These are phyloP conservation scores for Trematosphaeria pertusa DNA, from an alignment of 2,329 filamentous ascomycete species.

Conservation along the genomic window DNA sequence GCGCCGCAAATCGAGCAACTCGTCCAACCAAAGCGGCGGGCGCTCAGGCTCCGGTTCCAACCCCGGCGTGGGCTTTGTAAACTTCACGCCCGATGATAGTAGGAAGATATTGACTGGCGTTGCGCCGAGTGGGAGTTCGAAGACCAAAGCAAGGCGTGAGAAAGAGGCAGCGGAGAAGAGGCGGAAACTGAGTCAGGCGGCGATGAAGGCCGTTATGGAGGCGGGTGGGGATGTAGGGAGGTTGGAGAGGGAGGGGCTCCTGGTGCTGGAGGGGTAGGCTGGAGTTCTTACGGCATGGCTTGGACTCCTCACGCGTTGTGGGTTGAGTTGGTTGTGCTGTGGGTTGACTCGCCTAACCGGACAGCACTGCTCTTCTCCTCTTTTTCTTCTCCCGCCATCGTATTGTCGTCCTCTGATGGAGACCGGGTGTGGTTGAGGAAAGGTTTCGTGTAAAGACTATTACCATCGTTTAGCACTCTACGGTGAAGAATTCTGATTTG, in stretches of 20 bases:
- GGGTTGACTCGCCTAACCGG: conserved; percentile 6
- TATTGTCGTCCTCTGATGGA: neutral
- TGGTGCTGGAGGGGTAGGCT: conserved; percentile 28
- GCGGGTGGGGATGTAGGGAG: conserved; percentile 69
- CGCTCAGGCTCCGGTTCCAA: conserved; percentile 56
- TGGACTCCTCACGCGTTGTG: too few species aligned
- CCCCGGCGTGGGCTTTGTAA: conserved; percentile 73
- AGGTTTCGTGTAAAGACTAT: conserved; percentile 5
- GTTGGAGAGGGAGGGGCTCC: conserved; percentile 52
- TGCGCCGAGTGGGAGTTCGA: conserved; percentile 86
- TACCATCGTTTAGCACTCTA: neutral
- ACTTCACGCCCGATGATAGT: conserved; percentile 85
- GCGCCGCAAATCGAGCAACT: conserved; percentile 29
- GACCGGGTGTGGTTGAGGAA: neutral
- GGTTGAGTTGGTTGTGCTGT: conserved; percentile 7
- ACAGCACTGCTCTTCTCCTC: too few species aligned
- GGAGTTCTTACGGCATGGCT: too few species aligned
- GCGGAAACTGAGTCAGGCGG: conserved; percentile 70
- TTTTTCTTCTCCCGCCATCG: conserved; percentile 1
- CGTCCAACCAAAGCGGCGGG: conserved; percentile 29
- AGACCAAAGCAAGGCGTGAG: conserved; percentile 93
- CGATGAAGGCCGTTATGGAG: conserved; percentile 71
- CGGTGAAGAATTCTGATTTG: neutral
- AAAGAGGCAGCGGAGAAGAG: conserved; percentile 84
- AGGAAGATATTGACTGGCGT: conserved; percentile 84